Base-by-base conservation (phyloP, 352 stramenopile genomes). In the Pythium utonaiense region DNA sequence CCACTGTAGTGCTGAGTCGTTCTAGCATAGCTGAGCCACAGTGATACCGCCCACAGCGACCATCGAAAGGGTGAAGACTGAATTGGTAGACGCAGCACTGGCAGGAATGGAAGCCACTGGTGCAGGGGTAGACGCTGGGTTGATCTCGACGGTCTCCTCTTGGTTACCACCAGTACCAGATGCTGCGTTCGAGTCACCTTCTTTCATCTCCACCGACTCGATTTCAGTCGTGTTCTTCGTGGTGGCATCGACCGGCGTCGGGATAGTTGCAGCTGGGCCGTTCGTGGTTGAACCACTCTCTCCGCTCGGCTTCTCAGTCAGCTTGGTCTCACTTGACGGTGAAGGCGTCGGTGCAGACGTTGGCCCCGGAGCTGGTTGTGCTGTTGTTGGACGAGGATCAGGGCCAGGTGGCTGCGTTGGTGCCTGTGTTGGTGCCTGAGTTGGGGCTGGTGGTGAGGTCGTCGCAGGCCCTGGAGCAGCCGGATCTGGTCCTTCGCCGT, bases 401-500 rank as follows among this genome's bases (percentile, higher is more conserved):
- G 55, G 44, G 14, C 13, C 33, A n/a, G 50, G 21, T 13, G 9
- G 17, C 24, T 30, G 30, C 6, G 25, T 33, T 9, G 50, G 38
- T 17, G 13, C 17, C 17, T 50, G 31, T 8, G 58, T 34, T 30
- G 27, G 41, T 3, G n/a, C n/a, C n/a, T n/a, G n/a, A n/a, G 55
- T 22, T 45, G 42, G 1, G 9, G 21, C 27, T 24, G 49, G 33
- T 25, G 2, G 10, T 17, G 51, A 28, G 6, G 51, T 21, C n/a
- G 51, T 13, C 12, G 40, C 62, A 22, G 60, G 42, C 12, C 41
- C 27, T 89, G 41, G 71, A 27, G 57, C 25, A 16, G 47, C 33
- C 88, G 47, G 73, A 30, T 80, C 70, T 2, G 62, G 55, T 5
- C 73, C 70, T 22, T 70, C 70, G 6, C 67, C 60, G 45, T 82